A percentile compares a stretch with the other conserved stretches of the same genome.
phyloP scores from a whole-genome alignment of 192 early-diverging fungal species.

The Entomortierella parvispora region DNA sequence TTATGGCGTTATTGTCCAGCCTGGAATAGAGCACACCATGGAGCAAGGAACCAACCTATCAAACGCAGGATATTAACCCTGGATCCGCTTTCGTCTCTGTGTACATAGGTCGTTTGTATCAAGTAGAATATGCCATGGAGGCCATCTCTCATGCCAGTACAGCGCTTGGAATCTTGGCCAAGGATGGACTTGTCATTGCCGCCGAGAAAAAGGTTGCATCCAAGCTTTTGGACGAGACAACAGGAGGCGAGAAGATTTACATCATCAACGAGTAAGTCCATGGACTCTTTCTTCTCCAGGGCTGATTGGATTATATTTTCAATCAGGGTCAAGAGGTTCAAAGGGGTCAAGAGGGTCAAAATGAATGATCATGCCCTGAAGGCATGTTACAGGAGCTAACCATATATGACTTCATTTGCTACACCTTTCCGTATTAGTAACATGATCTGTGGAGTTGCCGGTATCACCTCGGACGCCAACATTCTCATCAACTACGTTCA shows the following conservation, averaged over 20 bases:
- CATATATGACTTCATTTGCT: not conserved
- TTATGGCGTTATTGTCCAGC: no score
- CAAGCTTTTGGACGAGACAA: constrained; percentile 89
- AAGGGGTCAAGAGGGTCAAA: no score
- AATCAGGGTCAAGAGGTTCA: no score
- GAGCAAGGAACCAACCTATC: no score
- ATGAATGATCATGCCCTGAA: not conserved
- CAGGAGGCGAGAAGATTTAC: constrained; percentile 95
- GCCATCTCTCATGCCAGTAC: constrained; percentile 98
- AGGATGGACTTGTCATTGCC: constrained; percentile 95
- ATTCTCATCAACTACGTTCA: constrained; percentile 92
- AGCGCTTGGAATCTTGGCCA: constrained; percentile 89
- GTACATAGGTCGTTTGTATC: constrained; percentile 74
- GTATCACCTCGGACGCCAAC: constrained; percentile 96
- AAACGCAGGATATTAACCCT: not conserved
- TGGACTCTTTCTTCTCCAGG: not conserved
- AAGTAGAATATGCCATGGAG: constrained; percentile 99
- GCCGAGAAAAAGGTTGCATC: constrained; percentile 96
- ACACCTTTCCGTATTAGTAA: constrained; percentile 72
- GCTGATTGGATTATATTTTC: constrained; percentile 1
- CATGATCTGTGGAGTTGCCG: constrained; percentile 95
- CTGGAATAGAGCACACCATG: no score
- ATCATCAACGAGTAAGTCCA: constrained; percentile 87
- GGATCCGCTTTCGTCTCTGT: not conserved
- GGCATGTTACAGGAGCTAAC: not conserved